phyloP scores from a whole-genome alignment of 1,139 yeast species.

The Wickerhamomyces sp. region DNA sequence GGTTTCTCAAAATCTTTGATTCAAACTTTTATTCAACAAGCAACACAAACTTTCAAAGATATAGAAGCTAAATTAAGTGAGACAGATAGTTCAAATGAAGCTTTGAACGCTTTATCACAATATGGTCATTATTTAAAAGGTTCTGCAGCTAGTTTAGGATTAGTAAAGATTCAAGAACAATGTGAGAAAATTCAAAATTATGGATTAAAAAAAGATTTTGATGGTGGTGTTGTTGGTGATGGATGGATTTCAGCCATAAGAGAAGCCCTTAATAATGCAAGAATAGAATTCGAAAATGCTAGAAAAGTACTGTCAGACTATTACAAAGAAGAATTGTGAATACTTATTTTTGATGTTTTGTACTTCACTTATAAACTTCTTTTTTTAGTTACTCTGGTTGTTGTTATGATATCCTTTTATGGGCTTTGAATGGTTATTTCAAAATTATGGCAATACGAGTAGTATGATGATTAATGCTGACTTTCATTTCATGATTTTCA shows the following conservation, averaged over 20 bases:
- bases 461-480: no score
- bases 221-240: slow-evolving; percentile 27
- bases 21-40: slow-evolving; percentile 85
- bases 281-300: slow-evolving; percentile 52
- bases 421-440: no score
- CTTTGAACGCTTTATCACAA: slow-evolving; percentile 60
- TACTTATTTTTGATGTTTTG: not conserved
- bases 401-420: not conserved
- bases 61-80: slow-evolving; percentile 51
- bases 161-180: slow-evolving; percentile 72
- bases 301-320: slow-evolving; percentile 53
- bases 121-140: slow-evolving; percentile 94
- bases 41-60: slow-evolving; percentile 68
- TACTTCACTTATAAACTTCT: not conserved
- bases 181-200: slow-evolving; percentile 93
- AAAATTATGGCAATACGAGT: no score
- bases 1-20: slow-evolving; percentile 77
- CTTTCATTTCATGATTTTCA: no score
- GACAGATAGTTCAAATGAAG: slow-evolving; percentile 15
- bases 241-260: slow-evolving; percentile 26
- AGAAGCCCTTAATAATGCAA: slow-evolving; percentile 55
- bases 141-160: slow-evolving; percentile 90
- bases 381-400: not conserved
- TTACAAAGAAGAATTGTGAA: slow-evolving; percentile 45
- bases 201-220: slow-evolving; percentile 47